Percentiles rank a stretch among this genome's conserved stretches.
phyloP scores from a whole-genome alignment of 345 rosid genomes.

The Passiflora organensis region DNA sequence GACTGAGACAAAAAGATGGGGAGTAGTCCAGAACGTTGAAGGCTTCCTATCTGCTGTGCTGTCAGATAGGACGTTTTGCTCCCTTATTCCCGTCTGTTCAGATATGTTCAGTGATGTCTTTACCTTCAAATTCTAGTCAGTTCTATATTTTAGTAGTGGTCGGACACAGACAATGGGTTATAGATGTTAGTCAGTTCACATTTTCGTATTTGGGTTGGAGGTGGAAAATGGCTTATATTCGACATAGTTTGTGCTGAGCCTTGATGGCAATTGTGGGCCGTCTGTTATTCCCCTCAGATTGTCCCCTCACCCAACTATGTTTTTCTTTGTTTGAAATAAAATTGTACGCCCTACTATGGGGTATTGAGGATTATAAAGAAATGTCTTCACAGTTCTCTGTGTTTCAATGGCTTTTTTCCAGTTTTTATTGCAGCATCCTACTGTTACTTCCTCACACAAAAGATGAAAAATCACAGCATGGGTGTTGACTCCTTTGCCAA shows the following conservation, averaged over 20 bases:
- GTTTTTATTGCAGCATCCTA: too few species aligned
- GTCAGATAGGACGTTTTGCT: slow-evolving; percentile 22
- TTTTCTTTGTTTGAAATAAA: too few species aligned
- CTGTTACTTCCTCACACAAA: too few species aligned
- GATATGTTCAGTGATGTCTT: too few species aligned
- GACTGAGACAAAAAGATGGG: slow-evolving; percentile 24
- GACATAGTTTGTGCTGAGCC: slow-evolving; percentile 13
- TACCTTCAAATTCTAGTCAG: slow-evolving; percentile 21
- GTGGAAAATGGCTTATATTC: not conserved
- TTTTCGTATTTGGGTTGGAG: too few species aligned
- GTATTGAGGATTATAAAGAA: too few species aligned
- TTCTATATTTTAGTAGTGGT: slow-evolving; percentile 14
- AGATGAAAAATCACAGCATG: slow-evolving; percentile 3
- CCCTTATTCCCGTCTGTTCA: not conserved
- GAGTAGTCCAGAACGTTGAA: not conserved
- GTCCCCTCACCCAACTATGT: too few species aligned
- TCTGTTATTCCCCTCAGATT: too few species aligned
- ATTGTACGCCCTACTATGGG: too few species aligned
- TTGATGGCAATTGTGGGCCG: not conserved
- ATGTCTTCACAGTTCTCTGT: too few species aligned
- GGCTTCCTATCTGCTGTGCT: slow-evolving; percentile 15
- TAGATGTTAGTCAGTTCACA: too few species aligned
- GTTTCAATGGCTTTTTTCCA: too few species aligned
- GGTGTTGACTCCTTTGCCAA: slow-evolving; percentile 4
- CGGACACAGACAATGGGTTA: slow-evolving; percentile 4